These are phyloP conservation scores for Globisporangium radiosum DNA, from an alignment of 352 stramenopile species.

Conservation along the genomic window DNA sequence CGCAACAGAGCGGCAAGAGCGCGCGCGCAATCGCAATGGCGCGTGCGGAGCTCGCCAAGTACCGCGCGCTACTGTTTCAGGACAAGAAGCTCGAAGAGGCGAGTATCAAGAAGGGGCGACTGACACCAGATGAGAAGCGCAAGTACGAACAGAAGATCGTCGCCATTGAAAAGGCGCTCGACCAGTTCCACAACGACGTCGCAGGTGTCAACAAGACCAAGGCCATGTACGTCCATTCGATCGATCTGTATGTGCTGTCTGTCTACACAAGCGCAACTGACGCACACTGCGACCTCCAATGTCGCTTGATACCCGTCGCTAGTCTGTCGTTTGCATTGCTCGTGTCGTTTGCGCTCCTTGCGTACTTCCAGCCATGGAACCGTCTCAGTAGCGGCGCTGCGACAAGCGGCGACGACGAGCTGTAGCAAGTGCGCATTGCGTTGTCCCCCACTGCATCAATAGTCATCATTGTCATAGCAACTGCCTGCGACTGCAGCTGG, in stretches of 20 bases:
- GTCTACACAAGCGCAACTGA: too few relatives aligned
- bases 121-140: conserved; percentile 44
- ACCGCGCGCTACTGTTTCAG: conserved; percentile 69
- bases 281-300: too few relatives aligned
- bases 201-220: conserved; percentile 79
- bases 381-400: not conserved
- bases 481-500: not conserved
- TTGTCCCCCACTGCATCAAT: not conserved
- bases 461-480: not conserved
- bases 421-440: conserved; percentile 17
- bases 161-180: conserved; percentile 61
- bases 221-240: conserved; percentile 38
- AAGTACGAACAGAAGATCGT: conserved; percentile 71
- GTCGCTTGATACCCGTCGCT: too few relatives aligned
- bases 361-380: conserved; percentile 74
- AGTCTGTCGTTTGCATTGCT: conserved; percentile 40
- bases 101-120: conserved; percentile 53
- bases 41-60: conserved; percentile 75
- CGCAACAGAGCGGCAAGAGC: conserved; percentile 44
- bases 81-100: conserved; percentile 81
- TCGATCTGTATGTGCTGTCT: not conserved
- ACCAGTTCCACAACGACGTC: conserved; percentile 71
- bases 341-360: conserved; percentile 54
- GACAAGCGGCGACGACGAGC: conserved; percentile 28
- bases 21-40: conserved; percentile 70